Percentiles rank a stretch among this genome's conserved stretches.
Evolutionary conservation across 2,329 filamentous ascomycete species (phyloP).

Genomic region (Monosporascus cannonballus): DNA sequence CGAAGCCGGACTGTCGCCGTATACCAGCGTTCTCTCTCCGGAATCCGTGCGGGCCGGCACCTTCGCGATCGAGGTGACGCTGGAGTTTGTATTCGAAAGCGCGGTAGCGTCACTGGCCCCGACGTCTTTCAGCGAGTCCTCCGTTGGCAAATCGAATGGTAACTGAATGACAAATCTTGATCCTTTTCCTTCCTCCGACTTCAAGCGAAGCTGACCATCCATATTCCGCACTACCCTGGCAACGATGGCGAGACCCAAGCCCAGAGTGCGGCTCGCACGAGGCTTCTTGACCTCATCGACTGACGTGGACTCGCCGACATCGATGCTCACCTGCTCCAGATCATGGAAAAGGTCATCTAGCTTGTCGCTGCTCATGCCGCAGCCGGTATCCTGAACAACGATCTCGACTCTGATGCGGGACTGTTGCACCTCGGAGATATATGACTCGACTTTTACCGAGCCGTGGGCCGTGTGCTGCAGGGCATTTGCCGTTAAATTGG

Average conservation of each 20-base stretch:
- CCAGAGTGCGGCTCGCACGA: constrained; percentile 47
- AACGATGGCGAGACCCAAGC: constrained; percentile 83
- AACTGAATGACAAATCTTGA: constrained; percentile 77
- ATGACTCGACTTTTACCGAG: constrained; percentile 64
- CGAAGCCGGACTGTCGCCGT: constrained; percentile 30
- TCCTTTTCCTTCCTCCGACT: constrained; percentile 76
- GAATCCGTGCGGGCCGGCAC: constrained; percentile 25
- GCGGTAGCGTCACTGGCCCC: constrained; percentile 7
- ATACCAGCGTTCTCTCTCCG: constrained; percentile 58
- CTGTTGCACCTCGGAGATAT: constrained; percentile 48
- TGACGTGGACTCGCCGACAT: constrained; percentile 28
- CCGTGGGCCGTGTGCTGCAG: constrained; percentile 70
- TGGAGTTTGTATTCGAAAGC: constrained; percentile 18
- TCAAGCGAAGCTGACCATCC: constrained; percentile 79
- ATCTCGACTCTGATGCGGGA: constrained; percentile 64
- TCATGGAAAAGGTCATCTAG: constrained; percentile 53
- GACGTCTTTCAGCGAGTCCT: constrained; percentile 27
- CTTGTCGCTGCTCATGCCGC: constrained; percentile 53
- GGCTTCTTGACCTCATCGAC: constrained; percentile 23
- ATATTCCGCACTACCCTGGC: constrained; percentile 82
- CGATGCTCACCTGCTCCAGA: constrained; percentile 50
- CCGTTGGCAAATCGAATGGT: constrained; percentile 60
- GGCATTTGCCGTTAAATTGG: constrained; percentile 80
- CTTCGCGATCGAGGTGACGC: constrained; percentile 26
- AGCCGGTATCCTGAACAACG: constrained; percentile 68